Evolutionary conservation across 805 yeast species (phyloP).

Genomic region (Wickerhamomyces queroliae): DNA sequence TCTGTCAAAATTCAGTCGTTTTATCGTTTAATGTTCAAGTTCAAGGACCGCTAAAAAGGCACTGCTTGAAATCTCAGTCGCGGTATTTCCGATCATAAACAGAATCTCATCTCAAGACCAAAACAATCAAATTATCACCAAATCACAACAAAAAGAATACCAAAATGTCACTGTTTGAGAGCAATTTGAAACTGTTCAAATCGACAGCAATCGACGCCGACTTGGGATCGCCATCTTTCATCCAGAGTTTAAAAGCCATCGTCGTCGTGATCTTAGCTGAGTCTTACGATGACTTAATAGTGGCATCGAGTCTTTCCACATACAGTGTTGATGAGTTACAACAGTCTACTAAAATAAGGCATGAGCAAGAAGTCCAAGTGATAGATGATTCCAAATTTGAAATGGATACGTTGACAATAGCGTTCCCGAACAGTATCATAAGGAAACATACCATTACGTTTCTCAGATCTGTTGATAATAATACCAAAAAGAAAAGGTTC

Average conservation of each 20-base stretch:
- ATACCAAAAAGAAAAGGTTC: conserved; percentile 2
- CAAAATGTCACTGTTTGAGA: conserved; percentile 6
- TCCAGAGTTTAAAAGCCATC: conserved; percentile 13
- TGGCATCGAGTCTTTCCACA: conserved; percentile 11
- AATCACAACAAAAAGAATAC: background rate
- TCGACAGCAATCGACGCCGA: conserved; percentile 10
- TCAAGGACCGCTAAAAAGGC: no score
- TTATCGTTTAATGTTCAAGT: no score
- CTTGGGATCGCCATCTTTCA: background rate
- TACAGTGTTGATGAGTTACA: conserved; percentile 12
- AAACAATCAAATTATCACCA: no score
- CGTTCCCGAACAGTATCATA: conserved; percentile 17
- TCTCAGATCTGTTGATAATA: conserved; percentile 1
- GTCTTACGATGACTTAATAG: conserved; percentile 17
- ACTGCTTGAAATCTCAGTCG: no score
- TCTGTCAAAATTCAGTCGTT: no score
- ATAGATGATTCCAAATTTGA: conserved; percentile 4
- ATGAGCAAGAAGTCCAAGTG: background rate
- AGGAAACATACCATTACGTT: conserved; percentile 14
- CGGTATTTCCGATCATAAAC: no score
- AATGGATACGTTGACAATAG: conserved; percentile 4
- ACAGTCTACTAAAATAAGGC: conserved; percentile 9
- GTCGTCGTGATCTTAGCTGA: conserved; percentile 17
- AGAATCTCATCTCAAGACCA: no score
- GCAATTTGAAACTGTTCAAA: conserved; percentile 14